Percentiles rank a stretch among this genome's conserved stretches.
Evolutionary conservation across 192 early-diverging fungal species (phyloP).

Genomic region (Chytriomyces confervae): DNA sequence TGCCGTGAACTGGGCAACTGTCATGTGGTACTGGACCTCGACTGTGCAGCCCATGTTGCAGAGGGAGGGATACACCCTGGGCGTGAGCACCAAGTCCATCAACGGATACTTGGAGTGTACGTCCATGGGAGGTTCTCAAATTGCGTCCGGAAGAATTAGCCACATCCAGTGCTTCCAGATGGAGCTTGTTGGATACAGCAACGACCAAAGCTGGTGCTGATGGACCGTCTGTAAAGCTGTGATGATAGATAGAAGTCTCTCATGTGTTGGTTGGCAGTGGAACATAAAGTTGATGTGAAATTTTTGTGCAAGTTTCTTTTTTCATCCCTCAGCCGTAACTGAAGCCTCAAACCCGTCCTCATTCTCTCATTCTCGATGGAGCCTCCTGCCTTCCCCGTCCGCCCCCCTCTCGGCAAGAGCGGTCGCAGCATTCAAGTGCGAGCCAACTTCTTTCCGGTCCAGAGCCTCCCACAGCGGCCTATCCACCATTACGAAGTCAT

Average conservation of each 20-base stretch:
- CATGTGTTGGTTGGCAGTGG: no score
- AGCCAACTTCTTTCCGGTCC: constrained; percentile 82
- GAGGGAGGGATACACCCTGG: neutral
- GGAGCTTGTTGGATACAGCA: neutral
- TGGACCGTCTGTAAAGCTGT: no score
- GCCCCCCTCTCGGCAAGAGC: constrained; percentile 47
- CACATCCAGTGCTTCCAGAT: constrained; percentile 8
- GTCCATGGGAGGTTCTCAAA: neutral
- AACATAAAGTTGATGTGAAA: no score
- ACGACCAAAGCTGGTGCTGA: constrained; percentile 12
- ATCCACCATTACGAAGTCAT: constrained; percentile 92
- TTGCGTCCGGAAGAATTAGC: neutral
- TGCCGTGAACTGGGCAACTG: constrained; percentile 1
- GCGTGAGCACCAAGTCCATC: neutral
- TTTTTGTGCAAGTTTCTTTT: no score
- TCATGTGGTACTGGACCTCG: constrained; percentile 24
- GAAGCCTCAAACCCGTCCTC: no score
- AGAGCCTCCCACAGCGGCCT: constrained; percentile 62
- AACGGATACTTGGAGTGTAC: constrained; percentile 20
- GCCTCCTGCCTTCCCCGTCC: constrained; percentile 40
- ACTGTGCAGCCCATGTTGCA: constrained; percentile 12
- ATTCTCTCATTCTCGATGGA: no score
- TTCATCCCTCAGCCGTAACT: no score
- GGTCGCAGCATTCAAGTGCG: constrained; percentile 55
- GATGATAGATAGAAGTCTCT: no score